A percentile compares a stretch with the other conserved stretches of the same genome.
phyloP scores from a whole-genome alignment of 2,329 filamentous ascomycete genomes.

The Berkeleyomyces rouxiae region DNA sequence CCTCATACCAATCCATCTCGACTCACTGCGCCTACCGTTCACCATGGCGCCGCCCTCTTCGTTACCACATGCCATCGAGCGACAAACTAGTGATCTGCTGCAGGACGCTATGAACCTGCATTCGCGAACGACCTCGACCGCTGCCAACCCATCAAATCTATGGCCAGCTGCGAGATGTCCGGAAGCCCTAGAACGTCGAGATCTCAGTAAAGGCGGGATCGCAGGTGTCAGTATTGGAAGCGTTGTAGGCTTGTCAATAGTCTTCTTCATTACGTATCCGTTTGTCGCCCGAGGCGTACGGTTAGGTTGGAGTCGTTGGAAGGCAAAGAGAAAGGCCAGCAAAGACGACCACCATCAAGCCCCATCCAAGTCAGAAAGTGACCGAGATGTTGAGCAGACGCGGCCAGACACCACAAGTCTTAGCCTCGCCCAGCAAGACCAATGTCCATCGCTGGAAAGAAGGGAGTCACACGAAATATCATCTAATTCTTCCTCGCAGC shows the following conservation, averaged over 20 bases:
- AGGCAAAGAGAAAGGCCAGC: background rate
- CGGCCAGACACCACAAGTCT: background rate
- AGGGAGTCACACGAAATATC: background rate
- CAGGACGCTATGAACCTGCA: constrained; percentile 5
- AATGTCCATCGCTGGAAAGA: background rate
- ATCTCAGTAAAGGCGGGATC: constrained; percentile 31
- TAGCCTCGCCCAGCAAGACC: background rate
- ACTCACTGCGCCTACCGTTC: background rate
- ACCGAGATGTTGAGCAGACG: background rate
- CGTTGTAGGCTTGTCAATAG: constrained; percentile 19
- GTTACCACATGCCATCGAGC: background rate
- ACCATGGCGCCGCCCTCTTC: constrained; percentile 3
- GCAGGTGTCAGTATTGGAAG: constrained; percentile 41
- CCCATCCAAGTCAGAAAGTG: background rate
- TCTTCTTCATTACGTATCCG: constrained; percentile 14
- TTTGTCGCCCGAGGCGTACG: constrained; percentile 13
- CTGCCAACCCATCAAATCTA: background rate
- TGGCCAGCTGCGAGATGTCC: background rate
- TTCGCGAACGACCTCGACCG: constrained; percentile 1
- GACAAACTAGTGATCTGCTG: background rate
- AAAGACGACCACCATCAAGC: background rate
- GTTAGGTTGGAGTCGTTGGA: constrained; percentile 9
- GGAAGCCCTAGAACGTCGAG: constrained; percentile 4
- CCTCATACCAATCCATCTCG: background rate
- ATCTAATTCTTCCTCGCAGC: background rate